These are phyloP conservation scores for Boletellus ananiceps DNA, from an alignment of 768 basidiomycete species.

Conservation along the genomic window DNA sequence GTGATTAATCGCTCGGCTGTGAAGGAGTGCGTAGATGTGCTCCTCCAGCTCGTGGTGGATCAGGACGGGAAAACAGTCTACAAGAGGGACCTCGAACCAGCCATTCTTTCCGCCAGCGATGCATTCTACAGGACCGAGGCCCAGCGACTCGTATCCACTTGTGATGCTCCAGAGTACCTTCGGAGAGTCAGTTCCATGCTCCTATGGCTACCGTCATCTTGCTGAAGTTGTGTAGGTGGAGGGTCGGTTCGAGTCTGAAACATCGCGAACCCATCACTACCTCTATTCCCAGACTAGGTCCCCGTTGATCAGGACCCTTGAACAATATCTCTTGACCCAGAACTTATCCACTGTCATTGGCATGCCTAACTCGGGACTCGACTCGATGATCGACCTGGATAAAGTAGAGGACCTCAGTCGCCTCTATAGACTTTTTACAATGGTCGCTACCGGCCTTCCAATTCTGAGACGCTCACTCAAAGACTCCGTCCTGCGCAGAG, in stretches of 20 bases:
- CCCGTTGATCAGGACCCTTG: slow-evolving; percentile 70
- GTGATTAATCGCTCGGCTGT: slow-evolving; percentile 88
- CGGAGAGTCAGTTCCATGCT: slow-evolving; percentile 50
- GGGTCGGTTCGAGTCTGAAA: slow-evolving; percentile 74
- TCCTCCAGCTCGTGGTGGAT: slow-evolving; percentile 60
- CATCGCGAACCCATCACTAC: slow-evolving; percentile 81
- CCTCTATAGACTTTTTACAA: slow-evolving; percentile 69
- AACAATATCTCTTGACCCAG: slow-evolving; percentile 69
- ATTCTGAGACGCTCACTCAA: slow-evolving; percentile 64
- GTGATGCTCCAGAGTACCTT: slow-evolving; percentile 80
- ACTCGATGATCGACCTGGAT: slow-evolving; percentile 80
- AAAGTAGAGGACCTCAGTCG: slow-evolving; percentile 73
- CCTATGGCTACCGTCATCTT: not conserved
- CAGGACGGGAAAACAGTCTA: slow-evolving; percentile 61
- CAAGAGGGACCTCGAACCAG: slow-evolving; percentile 78
- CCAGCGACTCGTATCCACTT: slow-evolving; percentile 59
- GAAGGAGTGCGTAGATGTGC: slow-evolving; percentile 82
- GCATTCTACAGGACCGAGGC: slow-evolving; percentile 79
- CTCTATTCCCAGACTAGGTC: slow-evolving; percentile 68
- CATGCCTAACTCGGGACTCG: slow-evolving; percentile 81
- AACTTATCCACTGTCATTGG: slow-evolving; percentile 72
- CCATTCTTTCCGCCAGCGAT: slow-evolving; percentile 71
- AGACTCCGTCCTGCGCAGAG: slow-evolving; percentile 66
- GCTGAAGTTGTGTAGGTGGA: slow-evolving; percentile 56
- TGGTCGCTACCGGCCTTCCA: slow-evolving; percentile 62